Evolutionary conservation across 495 filamentous ascomycete species (phyloP), one percentile per base, ranked within the genome.

Genomic region (Penicillium desertorum): DNA sequence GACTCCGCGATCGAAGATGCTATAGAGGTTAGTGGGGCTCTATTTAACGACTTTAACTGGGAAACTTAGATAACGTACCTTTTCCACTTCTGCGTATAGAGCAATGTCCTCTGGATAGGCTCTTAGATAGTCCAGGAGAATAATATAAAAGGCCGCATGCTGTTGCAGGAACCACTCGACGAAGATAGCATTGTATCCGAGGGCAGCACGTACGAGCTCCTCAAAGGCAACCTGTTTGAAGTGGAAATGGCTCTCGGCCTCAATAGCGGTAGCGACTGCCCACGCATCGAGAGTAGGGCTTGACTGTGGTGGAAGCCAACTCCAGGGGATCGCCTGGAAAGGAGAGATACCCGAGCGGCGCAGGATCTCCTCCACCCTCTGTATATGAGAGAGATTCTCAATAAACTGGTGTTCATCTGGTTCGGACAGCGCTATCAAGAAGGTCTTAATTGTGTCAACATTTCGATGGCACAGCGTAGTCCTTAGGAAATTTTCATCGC

Each of bases 151-250:
- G 5, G 64, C 66, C 10, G 71, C 72, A 64, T 78, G 76, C 50
- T 78, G 74, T 7, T 69, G 61, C 7, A 78, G 59, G 34, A 78
- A 78, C 73, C 73, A 77, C 20, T 78, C 70, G 27, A 76, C 70
- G 5, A 64, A 60, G 7, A 57, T n/a, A 3, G 68, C 57, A 37
- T 55, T 30, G 27, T 76, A 77, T 1, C 73, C 74, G 53, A 78
- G 56, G 5, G 76, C 65, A 39, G 70, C 71, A 16, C 76, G 71
- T 20, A 78, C 74, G 27, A 74, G 52, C 23, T 74, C 74, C 48
- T 78, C 74, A 46, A 78, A 78, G 5, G 67, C 61, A 50, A 78
- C 67, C 8, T 61, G 70, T n/a, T 54, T 66, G 25, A 77, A 76
- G 16, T 77, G 76, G 25, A 75, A 62, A 63, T 76, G 74, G 43